Evolutionary conservation across 306 rosid genomes (phyloP), one percentile per base, ranked within the genome.

Genomic region (Canavalia ensiformis): DNA sequence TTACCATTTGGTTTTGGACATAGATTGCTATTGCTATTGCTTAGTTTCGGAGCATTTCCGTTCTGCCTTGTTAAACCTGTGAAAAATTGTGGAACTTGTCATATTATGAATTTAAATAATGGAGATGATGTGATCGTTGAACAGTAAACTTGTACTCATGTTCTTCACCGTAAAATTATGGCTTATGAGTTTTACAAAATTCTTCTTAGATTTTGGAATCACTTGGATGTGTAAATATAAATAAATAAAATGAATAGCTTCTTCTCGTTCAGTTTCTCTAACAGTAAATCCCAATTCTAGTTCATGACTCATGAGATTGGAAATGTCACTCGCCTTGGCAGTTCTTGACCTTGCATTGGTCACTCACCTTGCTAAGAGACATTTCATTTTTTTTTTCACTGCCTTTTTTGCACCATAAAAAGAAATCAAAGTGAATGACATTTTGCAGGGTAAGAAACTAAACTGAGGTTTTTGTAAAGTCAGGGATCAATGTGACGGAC

Each of bases 121-220:
- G 31, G 45, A 35, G 28, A 50, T 60, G 7, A 31, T 45, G 1
- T 10, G 78, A 60, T 58, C 8, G 31, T 52, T 56, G 47, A 75
- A n/a, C 45, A 65, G 31, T 33, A 39, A 69, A n/a, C 25, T 18
- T 83, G 49, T 46, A 28, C 68, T 44, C 3, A 8, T 47, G 72
- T 47, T 35, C 28, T 67, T 46, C n/a, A 65, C 29, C 25, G 31
- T 28, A 1, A 49, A 47, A 33, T 76, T 65, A 11, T 54, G 33
- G 29, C 44, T 74, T 3, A 6, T 2, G 31, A 44, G 30, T 49
- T n/a, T 69, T 54, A 0, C 6, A 47, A 37, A 18, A 10, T 52
- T 77, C 59, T 45, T 33, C 28, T 8, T 66, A 30, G 31, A 73
- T 47, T 65, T 55, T 59, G 76, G 66, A 42, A 76, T 59, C 62